phyloP scores from a whole-genome alignment of 129 eudicot genomes.

The Gnaphalium uliginosum region DNA sequence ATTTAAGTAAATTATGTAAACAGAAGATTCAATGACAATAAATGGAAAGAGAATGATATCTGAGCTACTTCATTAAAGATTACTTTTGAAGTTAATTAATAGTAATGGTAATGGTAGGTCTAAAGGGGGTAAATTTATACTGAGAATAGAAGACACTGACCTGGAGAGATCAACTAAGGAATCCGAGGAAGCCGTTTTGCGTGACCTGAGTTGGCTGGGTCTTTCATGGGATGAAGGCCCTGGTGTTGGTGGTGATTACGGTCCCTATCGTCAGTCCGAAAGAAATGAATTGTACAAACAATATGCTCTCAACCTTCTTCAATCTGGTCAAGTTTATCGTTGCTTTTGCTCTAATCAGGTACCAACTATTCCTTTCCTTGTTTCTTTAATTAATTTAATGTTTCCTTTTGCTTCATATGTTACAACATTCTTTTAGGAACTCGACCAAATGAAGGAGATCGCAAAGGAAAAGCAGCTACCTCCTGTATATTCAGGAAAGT shows the following conservation, averaged over 20 bases:
- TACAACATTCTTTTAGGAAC: conserved; percentile 47
- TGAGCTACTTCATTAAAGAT: too few species aligned
- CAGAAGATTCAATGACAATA: too few species aligned
- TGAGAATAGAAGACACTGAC: conserved; percentile 92
- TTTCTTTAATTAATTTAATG: neutral
- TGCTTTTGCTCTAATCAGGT: conserved; percentile 96
- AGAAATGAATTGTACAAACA: conserved; percentile 80
- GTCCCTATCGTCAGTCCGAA: conserved; percentile 94
- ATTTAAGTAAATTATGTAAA: too few species aligned
- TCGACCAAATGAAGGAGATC: conserved; percentile 84
- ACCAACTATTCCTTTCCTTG: neutral
- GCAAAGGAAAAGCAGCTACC: conserved; percentile 80
- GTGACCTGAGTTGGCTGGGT: conserved; percentile 88
- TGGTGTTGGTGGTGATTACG: conserved; percentile 74
- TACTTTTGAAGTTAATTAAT: neutral
- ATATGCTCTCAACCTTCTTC: conserved; percentile 73
- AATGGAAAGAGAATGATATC: too few species aligned
- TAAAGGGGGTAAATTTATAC: conserved; percentile 79
- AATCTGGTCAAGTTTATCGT: conserved; percentile 80
- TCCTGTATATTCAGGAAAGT: conserved; percentile 90
- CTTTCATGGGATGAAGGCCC: conserved; percentile 99
- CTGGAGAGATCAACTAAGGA: conserved; percentile 88
- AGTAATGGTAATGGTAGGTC: conserved; percentile 45
- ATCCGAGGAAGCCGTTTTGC: conserved; percentile 82
- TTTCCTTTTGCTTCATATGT: neutral